Conservation (phyloP, 352 stramenopile genomes). For the Pythium inflatum region DNA sequence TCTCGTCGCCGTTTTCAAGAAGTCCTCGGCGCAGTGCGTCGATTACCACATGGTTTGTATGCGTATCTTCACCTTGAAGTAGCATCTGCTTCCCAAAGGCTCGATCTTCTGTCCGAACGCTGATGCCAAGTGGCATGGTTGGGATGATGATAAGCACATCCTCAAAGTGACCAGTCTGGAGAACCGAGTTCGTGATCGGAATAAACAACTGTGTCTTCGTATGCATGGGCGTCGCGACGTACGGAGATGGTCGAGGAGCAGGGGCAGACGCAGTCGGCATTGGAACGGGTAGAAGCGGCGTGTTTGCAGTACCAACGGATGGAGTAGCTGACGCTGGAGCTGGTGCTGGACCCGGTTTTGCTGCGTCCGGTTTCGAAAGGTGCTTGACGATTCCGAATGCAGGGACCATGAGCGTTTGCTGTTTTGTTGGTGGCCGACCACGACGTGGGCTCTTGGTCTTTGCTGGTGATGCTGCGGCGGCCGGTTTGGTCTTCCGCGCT, state of each 20-base stretch:
- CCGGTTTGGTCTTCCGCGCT: neutral
- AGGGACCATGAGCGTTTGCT: constrained; percentile 30
- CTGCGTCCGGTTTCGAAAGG: constrained; percentile 14
- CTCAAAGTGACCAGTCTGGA: constrained; percentile 40
- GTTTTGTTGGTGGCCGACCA: constrained; percentile 28
- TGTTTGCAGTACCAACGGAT: neutral
- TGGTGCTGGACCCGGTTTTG: neutral
- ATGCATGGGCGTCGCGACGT: neutral
- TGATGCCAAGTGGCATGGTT: constrained; percentile 59
- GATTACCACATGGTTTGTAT: constrained; percentile 43
- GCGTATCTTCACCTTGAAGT: constrained; percentile 12
- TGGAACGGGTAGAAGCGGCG: neutral
- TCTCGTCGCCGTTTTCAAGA: constrained; percentile 62
- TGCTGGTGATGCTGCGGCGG: constrained; percentile 1
- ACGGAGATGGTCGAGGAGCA: neutral
- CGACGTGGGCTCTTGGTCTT: constrained; percentile 24
- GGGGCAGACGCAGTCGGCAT: neutral
- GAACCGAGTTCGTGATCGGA: neutral
- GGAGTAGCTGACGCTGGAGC: neutral
- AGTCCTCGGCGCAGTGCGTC: constrained; percentile 55
- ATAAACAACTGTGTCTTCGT: constrained; percentile 28
- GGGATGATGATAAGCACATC: constrained; percentile 69
- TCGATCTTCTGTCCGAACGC: constrained; percentile 35
- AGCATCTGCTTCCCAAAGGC: constrained; percentile 28
- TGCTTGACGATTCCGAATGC: constrained; percentile 31